These are phyloP conservation scores for Yamadazyma atlantica DNA, from an alignment of 1,139 yeast genomes.

Conservation along the genomic window DNA sequence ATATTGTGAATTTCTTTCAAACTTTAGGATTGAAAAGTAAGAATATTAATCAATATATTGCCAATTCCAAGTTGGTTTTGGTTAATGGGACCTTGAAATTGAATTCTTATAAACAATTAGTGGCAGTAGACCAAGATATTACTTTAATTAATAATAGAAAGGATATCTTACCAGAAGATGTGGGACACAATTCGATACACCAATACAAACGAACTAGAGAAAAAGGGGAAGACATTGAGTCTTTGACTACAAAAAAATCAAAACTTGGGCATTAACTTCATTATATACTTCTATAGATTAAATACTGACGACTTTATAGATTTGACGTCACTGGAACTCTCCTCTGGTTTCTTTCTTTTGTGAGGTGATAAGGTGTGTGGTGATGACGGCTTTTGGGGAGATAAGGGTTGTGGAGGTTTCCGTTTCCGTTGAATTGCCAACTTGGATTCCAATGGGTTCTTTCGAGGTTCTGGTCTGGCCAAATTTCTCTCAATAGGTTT, in stretches of 20 bases:
- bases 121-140: conserved; percentile 44
- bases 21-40: conserved; percentile 69
- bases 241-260: neutral
- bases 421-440: conserved; percentile 5
- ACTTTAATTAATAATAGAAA: conserved; percentile 13
- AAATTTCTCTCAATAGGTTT: neutral
- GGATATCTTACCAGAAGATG: conserved; percentile 21
- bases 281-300: conserved; percentile 9
- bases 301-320: conserved; percentile 34
- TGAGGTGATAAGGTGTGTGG: too few relatives aligned
- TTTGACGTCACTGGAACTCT: conserved; percentile 10
- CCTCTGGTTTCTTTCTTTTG: conserved; percentile 1
- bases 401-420: too few relatives aligned
- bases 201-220: conserved; percentile 25
- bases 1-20: conserved; percentile 63
- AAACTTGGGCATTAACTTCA: neutral
- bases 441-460: neutral
- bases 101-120: conserved; percentile 68
- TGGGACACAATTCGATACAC: conserved; percentile 17
- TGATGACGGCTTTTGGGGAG: too few relatives aligned
- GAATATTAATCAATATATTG: conserved; percentile 61
- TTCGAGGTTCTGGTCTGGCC: neutral
- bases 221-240: conserved; percentile 1
- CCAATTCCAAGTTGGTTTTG: conserved; percentile 61
- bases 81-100: conserved; percentile 71